These are phyloP conservation scores for Plenodomus tracheiphilus DNA, from an alignment of 2,329 filamentous ascomycete genomes.

Conservation along the genomic window DNA sequence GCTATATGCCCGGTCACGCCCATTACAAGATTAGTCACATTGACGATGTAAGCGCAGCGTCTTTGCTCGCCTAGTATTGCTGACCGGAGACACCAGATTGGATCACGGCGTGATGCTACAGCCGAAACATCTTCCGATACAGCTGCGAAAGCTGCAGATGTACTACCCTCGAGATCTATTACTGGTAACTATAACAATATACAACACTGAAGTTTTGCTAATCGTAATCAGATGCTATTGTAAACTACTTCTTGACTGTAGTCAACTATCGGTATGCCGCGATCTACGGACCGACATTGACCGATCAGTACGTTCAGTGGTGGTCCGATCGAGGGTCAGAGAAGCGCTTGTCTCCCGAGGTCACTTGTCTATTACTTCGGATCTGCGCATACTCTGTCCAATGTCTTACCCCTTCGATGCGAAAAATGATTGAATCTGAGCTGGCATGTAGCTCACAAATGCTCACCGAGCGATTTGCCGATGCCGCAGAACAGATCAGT, in stretches of 20 bases:
- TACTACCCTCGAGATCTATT: conserved; percentile 38
- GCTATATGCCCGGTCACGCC: conserved; percentile 43
- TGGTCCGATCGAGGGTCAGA: conserved; percentile 46
- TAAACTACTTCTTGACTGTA: conserved; percentile 52
- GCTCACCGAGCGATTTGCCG: conserved; percentile 48
- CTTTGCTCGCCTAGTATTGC: neutral
- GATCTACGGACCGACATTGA: conserved; percentile 52
- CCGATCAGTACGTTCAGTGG: conserved; percentile 52
- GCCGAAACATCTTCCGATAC: conserved; percentile 26
- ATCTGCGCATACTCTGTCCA: conserved; percentile 53
- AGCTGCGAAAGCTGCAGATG: conserved; percentile 39
- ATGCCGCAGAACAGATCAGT: conserved; percentile 50
- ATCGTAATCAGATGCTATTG: conserved; percentile 46
- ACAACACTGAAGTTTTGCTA: conserved; percentile 1
- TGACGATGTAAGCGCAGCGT: conserved; percentile 15
- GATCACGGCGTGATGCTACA: conserved; percentile 8
- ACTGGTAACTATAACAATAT: conserved; percentile 20
- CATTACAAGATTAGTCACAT: conserved; percentile 31
- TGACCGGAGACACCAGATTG: neutral
- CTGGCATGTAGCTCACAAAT: conserved; percentile 45
- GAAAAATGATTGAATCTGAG: conserved; percentile 51
- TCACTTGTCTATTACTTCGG: conserved; percentile 53
- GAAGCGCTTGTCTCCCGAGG: conserved; percentile 45
- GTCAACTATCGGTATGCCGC: conserved; percentile 53
- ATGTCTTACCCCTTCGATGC: conserved; percentile 44